phyloP scores from a whole-genome alignment of 352 stramenopile species.

The Phytophthora kernoviae region DNA sequence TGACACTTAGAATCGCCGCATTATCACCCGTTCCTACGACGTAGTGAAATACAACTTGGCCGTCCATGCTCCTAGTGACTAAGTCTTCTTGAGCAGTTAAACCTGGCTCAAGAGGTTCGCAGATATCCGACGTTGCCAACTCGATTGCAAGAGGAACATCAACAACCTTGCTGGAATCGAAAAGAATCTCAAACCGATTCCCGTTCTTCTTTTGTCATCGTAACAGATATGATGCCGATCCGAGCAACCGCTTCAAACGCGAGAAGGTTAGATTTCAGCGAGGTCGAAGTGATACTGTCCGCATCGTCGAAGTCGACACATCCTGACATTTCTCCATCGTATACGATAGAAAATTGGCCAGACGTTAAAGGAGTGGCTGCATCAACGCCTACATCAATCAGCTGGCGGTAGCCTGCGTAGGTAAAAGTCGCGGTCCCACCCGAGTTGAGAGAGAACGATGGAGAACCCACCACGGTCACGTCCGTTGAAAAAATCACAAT shows the following conservation, averaged over 20 bases:
- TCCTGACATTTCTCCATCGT: conserved; percentile 35
- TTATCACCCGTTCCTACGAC: conserved; percentile 38
- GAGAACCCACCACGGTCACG: conserved; percentile 49
- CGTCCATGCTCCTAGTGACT: conserved; percentile 43
- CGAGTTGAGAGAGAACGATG: conserved; percentile 55
- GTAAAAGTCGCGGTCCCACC: conserved; percentile 54
- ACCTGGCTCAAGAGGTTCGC: conserved; percentile 50
- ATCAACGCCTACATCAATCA: conserved; percentile 70
- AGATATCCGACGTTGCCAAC: conserved; percentile 52
- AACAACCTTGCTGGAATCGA: conserved; percentile 49
- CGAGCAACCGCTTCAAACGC: conserved; percentile 38
- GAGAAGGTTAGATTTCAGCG: conserved; percentile 54
- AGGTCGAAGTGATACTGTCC: conserved; percentile 39
- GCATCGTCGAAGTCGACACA: conserved; percentile 67
- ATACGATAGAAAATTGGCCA: conserved; percentile 67
- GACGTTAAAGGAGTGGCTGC: conserved; percentile 54
- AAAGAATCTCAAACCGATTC: conserved; percentile 58
- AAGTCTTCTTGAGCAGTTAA: conserved; percentile 39
- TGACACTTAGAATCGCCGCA: conserved; percentile 33
- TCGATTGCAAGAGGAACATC: conserved; percentile 50
- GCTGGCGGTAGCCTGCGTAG: conserved; percentile 56
- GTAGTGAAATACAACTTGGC: conserved; percentile 67
- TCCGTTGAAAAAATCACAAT: conserved; percentile 66
- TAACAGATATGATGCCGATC: conserved; percentile 66
- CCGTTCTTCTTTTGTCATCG: conserved; percentile 57